Percentiles rank a stretch among this genome's conserved stretches.
Conservation (phyloP, 495 filamentous ascomycete species). For the Astrothelium subdiscretum region DNA sequence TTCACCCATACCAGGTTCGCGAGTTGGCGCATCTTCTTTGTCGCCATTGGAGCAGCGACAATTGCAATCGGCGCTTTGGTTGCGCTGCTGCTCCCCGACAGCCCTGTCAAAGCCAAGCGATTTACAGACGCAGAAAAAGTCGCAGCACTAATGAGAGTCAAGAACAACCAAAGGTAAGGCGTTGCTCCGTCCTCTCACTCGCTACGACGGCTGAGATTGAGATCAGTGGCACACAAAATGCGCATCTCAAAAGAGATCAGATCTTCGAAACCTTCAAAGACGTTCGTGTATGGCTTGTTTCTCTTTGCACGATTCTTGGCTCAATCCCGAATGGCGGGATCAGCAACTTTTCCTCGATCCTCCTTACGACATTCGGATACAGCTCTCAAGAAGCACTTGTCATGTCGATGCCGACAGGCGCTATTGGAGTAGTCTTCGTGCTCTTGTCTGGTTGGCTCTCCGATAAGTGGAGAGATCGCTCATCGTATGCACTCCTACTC, state of each 20-base stretch:
- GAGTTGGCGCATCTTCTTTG: constrained; percentile 14
- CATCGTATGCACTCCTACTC: not conserved
- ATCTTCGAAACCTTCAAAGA: constrained; percentile 34
- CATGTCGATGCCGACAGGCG: constrained; percentile 22
- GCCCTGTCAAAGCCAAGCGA: constrained; percentile 10
- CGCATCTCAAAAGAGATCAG: constrained; percentile 26
- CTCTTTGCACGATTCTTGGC: constrained; percentile 5
- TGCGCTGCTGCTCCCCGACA: constrained; percentile 10
- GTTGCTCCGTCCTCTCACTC: not conserved
- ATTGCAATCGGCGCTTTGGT: constrained; percentile 9
- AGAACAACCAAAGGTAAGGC: constrained; percentile 6
- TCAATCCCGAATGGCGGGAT: constrained; percentile 17
- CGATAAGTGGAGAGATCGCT: constrained; percentile 24
- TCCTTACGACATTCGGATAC: constrained; percentile 21
- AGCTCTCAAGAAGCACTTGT: constrained; percentile 22
- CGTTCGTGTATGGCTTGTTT: constrained; percentile 21
- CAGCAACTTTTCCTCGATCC: constrained; percentile 13
- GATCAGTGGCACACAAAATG: constrained; percentile 22
- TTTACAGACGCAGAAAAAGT: constrained; percentile 15
- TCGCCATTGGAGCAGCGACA: constrained; percentile 11
- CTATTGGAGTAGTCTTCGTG: constrained; percentile 21
- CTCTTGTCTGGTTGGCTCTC: constrained; percentile 21
- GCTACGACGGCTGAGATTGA: not conserved
- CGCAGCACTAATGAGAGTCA: constrained; percentile 11
- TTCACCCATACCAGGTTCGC: constrained; percentile 9